Evolutionary conservation across 2,329 filamentous ascomycete species (phyloP).

Genomic region (Fusarium robinianum): DNA sequence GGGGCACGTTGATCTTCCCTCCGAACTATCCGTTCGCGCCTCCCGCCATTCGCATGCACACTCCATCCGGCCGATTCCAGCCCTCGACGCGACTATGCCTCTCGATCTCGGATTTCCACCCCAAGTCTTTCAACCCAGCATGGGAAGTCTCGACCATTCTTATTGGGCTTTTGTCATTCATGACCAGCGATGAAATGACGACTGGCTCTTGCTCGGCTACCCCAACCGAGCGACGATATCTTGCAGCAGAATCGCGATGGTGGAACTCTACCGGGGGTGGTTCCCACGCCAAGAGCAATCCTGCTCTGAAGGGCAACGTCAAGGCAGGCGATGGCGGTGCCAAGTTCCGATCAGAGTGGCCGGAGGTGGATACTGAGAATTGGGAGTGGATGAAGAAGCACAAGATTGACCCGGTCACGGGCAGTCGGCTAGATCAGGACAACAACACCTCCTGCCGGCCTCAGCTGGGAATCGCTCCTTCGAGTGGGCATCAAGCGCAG

Average conservation of each 20-base stretch:
- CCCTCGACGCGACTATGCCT: slow-evolving; percentile 90
- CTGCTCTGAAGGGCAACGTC: slow-evolving; percentile 72
- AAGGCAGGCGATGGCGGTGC: slow-evolving; percentile 90
- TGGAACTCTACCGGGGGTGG: slow-evolving; percentile 97
- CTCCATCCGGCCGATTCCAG: slow-evolving; percentile 92
- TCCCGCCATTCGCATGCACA: slow-evolving; percentile 98
- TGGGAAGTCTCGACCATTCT: slow-evolving; percentile 98
- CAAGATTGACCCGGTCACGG: slow-evolving; percentile 77
- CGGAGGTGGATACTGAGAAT: slow-evolving; percentile 86
- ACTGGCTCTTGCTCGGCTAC: slow-evolving; percentile 84
- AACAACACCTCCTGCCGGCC: slow-evolving; percentile 57
- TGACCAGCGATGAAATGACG: slow-evolving; percentile 99
- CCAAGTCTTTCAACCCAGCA: slow-evolving; percentile 95
- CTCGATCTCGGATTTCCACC: slow-evolving; percentile 96
- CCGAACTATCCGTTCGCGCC: slow-evolving; percentile 97
- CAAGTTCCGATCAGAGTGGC: slow-evolving; percentile 89
- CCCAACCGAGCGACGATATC: slow-evolving; percentile 74
- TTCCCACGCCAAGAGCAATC: slow-evolving; percentile 61
- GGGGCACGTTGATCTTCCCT: slow-evolving; percentile 95
- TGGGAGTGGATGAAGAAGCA: slow-evolving; percentile 88
- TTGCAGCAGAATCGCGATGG: slow-evolving; percentile 82
- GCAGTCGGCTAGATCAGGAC: slow-evolving; percentile 58
- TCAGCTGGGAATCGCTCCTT: slow-evolving; percentile 61
- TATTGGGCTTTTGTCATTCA: slow-evolving; percentile 92
- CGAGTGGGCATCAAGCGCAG: slow-evolving; percentile 67